A percentile compares a stretch with the other conserved stretches of the same genome.
Evolutionary conservation across 164 flowering plant species (phyloP).

Genomic region (Taxillus chinensis): DNA sequence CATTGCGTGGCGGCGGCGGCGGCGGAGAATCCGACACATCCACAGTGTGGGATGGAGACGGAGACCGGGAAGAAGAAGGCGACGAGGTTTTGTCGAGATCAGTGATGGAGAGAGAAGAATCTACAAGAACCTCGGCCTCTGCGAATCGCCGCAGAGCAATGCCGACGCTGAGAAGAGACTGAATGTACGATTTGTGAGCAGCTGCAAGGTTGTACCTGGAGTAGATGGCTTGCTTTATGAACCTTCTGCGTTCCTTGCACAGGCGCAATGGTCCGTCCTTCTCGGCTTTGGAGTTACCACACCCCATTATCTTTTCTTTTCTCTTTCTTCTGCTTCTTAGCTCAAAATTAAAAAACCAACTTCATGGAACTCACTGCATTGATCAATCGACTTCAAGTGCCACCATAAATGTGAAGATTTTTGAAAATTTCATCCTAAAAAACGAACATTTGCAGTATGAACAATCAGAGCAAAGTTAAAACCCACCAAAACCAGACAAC

Average conservation of each 20-base stretch:
- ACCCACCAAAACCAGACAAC: too few relatives aligned
- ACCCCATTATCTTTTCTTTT: slow-evolving; percentile 38
- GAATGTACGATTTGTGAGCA: slow-evolving; percentile 65
- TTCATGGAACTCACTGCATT: slow-evolving; percentile 11
- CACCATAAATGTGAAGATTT: too few relatives aligned
- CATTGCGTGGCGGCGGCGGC: slow-evolving; percentile 38
- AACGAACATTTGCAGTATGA: too few relatives aligned
- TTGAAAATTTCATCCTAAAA: too few relatives aligned
- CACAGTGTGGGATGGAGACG: slow-evolving; percentile 56
- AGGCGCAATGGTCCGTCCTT: slow-evolving; percentile 58
- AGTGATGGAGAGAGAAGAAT: slow-evolving; percentile 54
- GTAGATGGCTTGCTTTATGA: slow-evolving; percentile 76
- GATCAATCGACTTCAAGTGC: not conserved
- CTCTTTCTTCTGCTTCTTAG: not conserved
- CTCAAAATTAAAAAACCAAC: slow-evolving; percentile 6
- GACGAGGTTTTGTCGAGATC: slow-evolving; percentile 71
- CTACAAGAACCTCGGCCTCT: slow-evolving; percentile 58
- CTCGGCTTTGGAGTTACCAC: slow-evolving; percentile 50
- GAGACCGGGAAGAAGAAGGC: slow-evolving; percentile 67
- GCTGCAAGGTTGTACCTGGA: slow-evolving; percentile 76
- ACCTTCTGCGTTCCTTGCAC: slow-evolving; percentile 61
- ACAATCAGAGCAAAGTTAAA: too few relatives aligned
- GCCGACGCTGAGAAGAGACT: slow-evolving; percentile 68
- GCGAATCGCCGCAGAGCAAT: slow-evolving; percentile 68
- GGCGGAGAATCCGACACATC: slow-evolving; percentile 22